Base-by-base conservation (phyloP, 2,329 filamentous ascomycete genomes). In the Orbilia oligospora region DNA sequence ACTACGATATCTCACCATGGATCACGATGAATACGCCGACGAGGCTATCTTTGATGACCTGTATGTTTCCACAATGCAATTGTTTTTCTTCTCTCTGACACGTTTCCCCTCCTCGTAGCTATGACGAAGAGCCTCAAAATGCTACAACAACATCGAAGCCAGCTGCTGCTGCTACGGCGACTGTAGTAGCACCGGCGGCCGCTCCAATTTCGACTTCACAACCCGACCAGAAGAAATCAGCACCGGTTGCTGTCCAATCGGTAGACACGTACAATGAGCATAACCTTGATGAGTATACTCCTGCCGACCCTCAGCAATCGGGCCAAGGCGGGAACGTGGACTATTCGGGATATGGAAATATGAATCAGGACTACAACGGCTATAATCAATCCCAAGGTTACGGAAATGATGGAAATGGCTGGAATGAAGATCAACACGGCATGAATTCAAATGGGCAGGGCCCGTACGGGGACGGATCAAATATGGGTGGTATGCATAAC, bases 31-130 rank as follows among this genome's bases (percentile, higher is more conserved):
- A 69, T 79, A 81, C 58, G 81, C 93, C 81, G 94, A 97, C 82
- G 94, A 97, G 83, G 94, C 97, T 88, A 92, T 97, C 85, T 97
- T 97, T 85, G 94, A 94, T 83, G 94, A 97, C 86, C 89, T 97
- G 94, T 97, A 87, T 86, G 93, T 88, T 8, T 30, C 5, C 56
- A 61, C 30, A 18, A 14, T 30, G 16, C 20, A 67, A 20, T 41
- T 14, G 27, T 30, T 20, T 48, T 3, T 48, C n/a, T 9, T 64
- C 66, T 65, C 27, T 30, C 27, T 30, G 27, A 69, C 51, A 41
- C 56, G 49, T 12, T 66, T 38, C 49, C 22, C 10, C 65, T 38
- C 49, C 22, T 18, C n/a, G 2, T 61, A 79, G 75, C 18, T 80
- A 82, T 53, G 82, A 83, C 71, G 82, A 83, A 41, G 72, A 78